Percentiles rank a stretch among this genome's conserved stretches.
phyloP scores from a whole-genome alignment of 176 grass and related monocot genomes.

The Rhipidocladum racemiflorum region DNA sequence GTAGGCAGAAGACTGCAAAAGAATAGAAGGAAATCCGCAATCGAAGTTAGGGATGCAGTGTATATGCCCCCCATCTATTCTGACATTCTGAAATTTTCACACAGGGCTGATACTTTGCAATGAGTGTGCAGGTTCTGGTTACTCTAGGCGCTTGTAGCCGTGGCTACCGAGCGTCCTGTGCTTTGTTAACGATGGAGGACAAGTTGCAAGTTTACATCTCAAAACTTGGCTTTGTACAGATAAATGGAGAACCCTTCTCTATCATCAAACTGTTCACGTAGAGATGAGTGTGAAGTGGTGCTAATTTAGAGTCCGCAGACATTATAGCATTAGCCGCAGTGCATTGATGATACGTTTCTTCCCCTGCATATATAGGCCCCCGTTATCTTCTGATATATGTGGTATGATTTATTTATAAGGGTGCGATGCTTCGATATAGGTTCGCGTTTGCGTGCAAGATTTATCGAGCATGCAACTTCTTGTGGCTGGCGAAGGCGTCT shows the following conservation, averaged over 20 bases:
- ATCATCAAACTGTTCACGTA: neutral
- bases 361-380: neutral
- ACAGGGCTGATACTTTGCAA: slow-evolving; percentile 89
- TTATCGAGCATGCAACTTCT: neutral
- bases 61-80: neutral
- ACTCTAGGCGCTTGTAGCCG: slow-evolving; percentile 75
- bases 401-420: neutral
- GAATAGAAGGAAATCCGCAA: neutral
- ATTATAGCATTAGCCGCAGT: neutral
- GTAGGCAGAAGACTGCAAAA: neutral
- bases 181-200: neutral
- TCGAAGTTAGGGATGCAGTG: neutral
- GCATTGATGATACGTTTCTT: neutral
- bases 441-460: neutral
- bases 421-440: neutral
- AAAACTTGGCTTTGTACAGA: slow-evolving; percentile 11
- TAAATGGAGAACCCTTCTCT: neutral
- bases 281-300: neutral
- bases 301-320: neutral
- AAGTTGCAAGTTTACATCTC: neutral
- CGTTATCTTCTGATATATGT: neutral
- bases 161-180: neutral
- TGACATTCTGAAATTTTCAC: slow-evolving; percentile 13
- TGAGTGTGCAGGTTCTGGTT: slow-evolving; percentile 90
- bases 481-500: neutral